These are phyloP conservation scores for Plantago coronopus DNA, from an alignment of 305 asterid species.

Conservation along the genomic window DNA sequence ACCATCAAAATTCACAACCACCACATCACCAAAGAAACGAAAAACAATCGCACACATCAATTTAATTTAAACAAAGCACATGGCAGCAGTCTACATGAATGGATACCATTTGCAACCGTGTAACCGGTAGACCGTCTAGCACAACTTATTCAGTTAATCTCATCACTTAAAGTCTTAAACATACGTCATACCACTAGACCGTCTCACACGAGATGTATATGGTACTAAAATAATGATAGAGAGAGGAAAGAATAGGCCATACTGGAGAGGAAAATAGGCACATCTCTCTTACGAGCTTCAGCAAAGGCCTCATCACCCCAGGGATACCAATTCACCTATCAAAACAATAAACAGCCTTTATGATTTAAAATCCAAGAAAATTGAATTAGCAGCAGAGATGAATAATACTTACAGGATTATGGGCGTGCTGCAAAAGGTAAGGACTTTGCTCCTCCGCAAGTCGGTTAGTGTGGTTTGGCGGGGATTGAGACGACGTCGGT, in stretches of 20 bases:
- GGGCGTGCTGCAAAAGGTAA: constrained; percentile 93
- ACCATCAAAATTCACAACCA: constrained; percentile 16
- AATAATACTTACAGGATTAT: constrained; percentile 59
- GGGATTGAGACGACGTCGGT: constrained; percentile 40
- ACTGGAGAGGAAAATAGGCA: constrained; percentile 88
- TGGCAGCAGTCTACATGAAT: no score
- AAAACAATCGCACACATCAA: no score
- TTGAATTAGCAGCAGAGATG: neutral
- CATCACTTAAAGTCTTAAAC: no score
- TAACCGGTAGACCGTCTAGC: no score
- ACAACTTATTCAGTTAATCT: no score
- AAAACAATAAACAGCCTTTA: constrained; percentile 2
- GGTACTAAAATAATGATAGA: neutral
- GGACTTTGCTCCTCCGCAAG: constrained; percentile 90
- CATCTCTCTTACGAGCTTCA: constrained; percentile 81
- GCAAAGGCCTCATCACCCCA: constrained; percentile 95
- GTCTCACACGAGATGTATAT: no score
- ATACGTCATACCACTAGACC: no score
- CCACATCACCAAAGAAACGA: neutral
- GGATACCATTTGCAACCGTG: no score
- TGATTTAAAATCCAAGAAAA: neutral
- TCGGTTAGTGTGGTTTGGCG: constrained; percentile 52
- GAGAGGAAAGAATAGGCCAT: constrained; percentile 14
- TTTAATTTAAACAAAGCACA: neutral
- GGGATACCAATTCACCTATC: constrained; percentile 93